phyloP scores from a whole-genome alignment of 1,284 basidiomycete species.

The Cryptococcus jaspeensis region DNA sequence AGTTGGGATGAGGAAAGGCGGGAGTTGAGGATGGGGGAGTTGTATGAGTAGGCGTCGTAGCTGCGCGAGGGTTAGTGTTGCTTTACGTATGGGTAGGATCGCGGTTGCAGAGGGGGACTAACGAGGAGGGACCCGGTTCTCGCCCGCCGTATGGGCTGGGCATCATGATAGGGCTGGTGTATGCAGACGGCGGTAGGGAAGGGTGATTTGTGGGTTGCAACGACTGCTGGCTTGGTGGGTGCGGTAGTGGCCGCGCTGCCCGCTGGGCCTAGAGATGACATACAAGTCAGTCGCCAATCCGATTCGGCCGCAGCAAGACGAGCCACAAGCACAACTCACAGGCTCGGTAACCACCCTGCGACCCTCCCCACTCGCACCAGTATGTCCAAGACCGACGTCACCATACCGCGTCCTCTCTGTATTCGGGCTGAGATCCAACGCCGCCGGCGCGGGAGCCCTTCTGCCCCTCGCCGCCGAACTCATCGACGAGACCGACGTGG shows the following conservation, averaged over 20 bases:
- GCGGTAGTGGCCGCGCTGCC: constrained; percentile 17
- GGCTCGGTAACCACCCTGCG: constrained; percentile 17
- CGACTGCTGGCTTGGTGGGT: constrained; percentile 7
- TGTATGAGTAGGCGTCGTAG: too few relatives aligned
- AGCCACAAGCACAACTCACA: constrained; percentile 2
- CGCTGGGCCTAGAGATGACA: background rate
- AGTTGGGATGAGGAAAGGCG: constrained; percentile 13
- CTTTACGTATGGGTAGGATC: too few relatives aligned
- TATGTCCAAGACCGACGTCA: constrained; percentile 7
- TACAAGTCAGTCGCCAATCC: too few relatives aligned
- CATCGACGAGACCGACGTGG: constrained; percentile 26
- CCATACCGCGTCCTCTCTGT: constrained; percentile 15
- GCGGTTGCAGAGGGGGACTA: too few relatives aligned
- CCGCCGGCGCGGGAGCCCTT: constrained; percentile 42
- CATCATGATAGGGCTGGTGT: constrained; percentile 4
- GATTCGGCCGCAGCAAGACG: background rate
- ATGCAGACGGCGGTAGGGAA: constrained; percentile 7
- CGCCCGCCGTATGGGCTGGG: background rate
- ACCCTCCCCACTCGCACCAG: background rate
- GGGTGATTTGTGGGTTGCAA: background rate
- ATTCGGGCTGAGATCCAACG: constrained; percentile 35
- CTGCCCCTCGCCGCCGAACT: constrained; percentile 27
- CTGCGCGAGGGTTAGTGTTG: background rate
- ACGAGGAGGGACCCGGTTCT: too few relatives aligned
- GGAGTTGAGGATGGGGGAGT: constrained; percentile 15